Evolutionary conservation across 352 stramenopile genomes (phyloP), one percentile per base, ranked within the genome.

Genomic region (Phytophthora fragariaefolia): DNA sequence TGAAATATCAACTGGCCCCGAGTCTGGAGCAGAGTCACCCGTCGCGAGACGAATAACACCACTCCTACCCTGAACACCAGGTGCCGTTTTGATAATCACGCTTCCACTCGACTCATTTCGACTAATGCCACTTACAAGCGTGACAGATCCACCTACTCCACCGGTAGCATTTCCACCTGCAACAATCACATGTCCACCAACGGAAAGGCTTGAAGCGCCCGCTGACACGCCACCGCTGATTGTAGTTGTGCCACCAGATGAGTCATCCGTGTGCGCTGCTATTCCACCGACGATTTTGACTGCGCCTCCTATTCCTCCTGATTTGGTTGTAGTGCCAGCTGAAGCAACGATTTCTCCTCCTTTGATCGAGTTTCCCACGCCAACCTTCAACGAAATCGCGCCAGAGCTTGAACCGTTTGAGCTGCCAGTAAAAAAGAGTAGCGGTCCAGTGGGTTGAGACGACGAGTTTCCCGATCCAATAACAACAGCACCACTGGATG

Each of bases 391-490:
- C 26, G 51, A 73, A 40, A 90, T 70, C 1, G 76, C 77, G 7
- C 83, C 83, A 36, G 75, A 48, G 17, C 58, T 58, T 22, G 65
- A 83, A 52, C 64, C 64, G 8, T 67, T 72, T 38, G 84, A 71
- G 28, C 55, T 73, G 38, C 78, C 76, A 62, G 76, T 82, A 28
- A 65, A 69, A 43, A 93, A 40, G 26, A 66, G 62, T 38, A 93
- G 52, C 7, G 64, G 32, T 12, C 85, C 83, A n/a, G 78, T 86
- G 12, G 73, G 40, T 30, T 63, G 57, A 34, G 69, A 66, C 26
- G 61, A 66, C 18, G 87, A 76, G 10, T 76, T 75, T 7, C 87
- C 87, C 13, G 76, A 85, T 10, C 64, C 69, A 49, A 96, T 69
- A 22, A 81, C 56, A 12, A 86, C 58, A 38, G 66, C 73, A 26